phyloP scores from a whole-genome alignment of 2,329 filamentous ascomycete species.

The Macrophomina tecta region DNA sequence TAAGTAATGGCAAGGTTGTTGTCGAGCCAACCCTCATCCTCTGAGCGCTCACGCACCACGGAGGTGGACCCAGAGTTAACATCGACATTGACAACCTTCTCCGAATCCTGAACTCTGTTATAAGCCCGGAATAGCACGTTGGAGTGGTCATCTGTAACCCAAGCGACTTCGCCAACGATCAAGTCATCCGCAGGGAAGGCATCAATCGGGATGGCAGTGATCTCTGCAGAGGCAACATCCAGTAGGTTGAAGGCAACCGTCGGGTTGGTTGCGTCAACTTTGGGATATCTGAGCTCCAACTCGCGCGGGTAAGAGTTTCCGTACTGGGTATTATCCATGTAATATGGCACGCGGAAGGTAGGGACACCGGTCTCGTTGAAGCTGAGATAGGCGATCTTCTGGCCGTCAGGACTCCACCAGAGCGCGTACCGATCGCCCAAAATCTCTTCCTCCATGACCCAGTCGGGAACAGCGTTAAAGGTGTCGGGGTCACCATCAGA shows the following conservation, averaged over 20 bases:
- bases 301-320: conserved; percentile 68
- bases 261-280: conserved; percentile 71
- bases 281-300: conserved; percentile 63
- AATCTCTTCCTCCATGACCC: conserved; percentile 68
- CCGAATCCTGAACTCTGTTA: conserved; percentile 71
- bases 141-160: conserved; percentile 68
- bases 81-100: conserved; percentile 67
- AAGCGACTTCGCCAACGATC: conserved; percentile 71
- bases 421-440: conserved; percentile 58
- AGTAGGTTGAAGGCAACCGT: conserved; percentile 67
- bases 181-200: conserved; percentile 66
- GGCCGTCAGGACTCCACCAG: conserved; percentile 64
- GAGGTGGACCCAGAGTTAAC: conserved; percentile 54
- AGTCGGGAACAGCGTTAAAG: conserved; percentile 70
- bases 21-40: conserved; percentile 67
- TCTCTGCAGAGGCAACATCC: conserved; percentile 55
- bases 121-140: conserved; percentile 69
- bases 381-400: conserved; percentile 61
- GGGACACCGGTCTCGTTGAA: conserved; percentile 69
- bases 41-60: conserved; percentile 63
- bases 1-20: conserved; percentile 63
- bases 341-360: conserved; percentile 71
- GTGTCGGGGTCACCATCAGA: conserved; percentile 64
- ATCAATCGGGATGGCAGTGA: conserved; percentile 57
- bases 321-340: conserved; percentile 51